phyloP scores from a whole-genome alignment of 345 rosid species.

The Orychophragmus violaceus region DNA sequence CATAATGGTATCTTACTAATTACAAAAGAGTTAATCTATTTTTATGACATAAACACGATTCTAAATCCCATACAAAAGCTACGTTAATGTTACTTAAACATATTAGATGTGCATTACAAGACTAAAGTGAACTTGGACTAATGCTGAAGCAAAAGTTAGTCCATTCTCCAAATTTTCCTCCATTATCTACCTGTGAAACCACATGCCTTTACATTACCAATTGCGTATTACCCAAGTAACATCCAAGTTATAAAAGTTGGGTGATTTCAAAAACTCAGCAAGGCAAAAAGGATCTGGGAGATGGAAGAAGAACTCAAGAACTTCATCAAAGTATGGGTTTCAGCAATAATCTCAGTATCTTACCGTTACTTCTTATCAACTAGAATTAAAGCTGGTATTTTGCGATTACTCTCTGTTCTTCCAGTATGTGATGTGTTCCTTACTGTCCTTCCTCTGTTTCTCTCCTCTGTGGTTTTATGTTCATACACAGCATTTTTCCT shows the following conservation, averaged over 20 bases:
- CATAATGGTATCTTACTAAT: not conserved
- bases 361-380: conserved; percentile 27
- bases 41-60: not conserved
- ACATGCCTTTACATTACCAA: not conserved
- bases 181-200: not conserved
- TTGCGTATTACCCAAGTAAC: not conserved
- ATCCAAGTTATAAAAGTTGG: not conserved
- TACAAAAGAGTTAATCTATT: not conserved
- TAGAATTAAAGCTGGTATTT: conserved; percentile 15
- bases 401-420: conserved; percentile 25
- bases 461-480: conserved; percentile 2
- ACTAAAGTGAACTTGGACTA: not conserved
- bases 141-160: not conserved
- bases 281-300: not conserved
- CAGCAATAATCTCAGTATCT: conserved; percentile 10
- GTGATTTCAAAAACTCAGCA: not conserved
- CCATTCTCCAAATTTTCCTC: not conserved
- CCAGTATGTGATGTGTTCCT: conserved; percentile 30
- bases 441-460: conserved; percentile 12
- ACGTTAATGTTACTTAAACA: not conserved
- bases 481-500: conserved; percentile 30
- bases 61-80: not conserved
- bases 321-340: conserved; percentile 1
- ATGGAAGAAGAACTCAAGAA: conserved; percentile 27
- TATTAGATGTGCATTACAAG: not conserved